Conservation (phyloP, 2,329 filamentous ascomycete species). For the Penicillium corylophilum region DNA sequence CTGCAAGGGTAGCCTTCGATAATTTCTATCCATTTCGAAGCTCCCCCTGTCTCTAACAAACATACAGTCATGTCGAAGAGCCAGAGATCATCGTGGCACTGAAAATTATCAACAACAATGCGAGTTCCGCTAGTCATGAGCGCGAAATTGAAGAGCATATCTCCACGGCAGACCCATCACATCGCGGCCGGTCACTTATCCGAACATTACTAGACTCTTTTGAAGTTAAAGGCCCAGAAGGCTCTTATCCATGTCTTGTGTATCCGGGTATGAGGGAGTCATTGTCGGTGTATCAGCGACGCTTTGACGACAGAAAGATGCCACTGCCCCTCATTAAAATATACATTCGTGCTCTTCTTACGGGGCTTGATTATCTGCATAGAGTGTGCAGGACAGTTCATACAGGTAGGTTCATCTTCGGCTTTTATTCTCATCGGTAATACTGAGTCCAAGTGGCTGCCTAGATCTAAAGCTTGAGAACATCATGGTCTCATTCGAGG, state of each 20-base stretch:
- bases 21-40: background rate
- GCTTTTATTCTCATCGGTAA: background rate
- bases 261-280: constrained; percentile 40
- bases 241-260: constrained; percentile 35
- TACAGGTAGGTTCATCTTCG: constrained; percentile 28
- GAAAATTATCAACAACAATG: constrained; percentile 30
- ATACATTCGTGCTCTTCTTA: constrained; percentile 36
- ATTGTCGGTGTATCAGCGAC: constrained; percentile 30
- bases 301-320: constrained; percentile 27
- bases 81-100: constrained; percentile 20
- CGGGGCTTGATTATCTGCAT: constrained; percentile 44
- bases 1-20: constrained; percentile 19
- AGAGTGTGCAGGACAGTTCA: constrained; percentile 41
- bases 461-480: constrained; percentile 44
- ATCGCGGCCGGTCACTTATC: constrained; percentile 20
- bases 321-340: constrained; percentile 31
- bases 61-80: background rate
- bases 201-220: constrained; percentile 26
- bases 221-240: constrained; percentile 20
- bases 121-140: constrained; percentile 15
- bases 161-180: constrained; percentile 20
- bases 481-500: constrained; percentile 37
- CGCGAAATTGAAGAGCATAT: constrained; percentile 32
- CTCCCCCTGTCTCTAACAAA: background rate
- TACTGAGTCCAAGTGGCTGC: background rate